phyloP scores from a whole-genome alignment of 83 land plant genomes.

The Picea mariana region DNA sequence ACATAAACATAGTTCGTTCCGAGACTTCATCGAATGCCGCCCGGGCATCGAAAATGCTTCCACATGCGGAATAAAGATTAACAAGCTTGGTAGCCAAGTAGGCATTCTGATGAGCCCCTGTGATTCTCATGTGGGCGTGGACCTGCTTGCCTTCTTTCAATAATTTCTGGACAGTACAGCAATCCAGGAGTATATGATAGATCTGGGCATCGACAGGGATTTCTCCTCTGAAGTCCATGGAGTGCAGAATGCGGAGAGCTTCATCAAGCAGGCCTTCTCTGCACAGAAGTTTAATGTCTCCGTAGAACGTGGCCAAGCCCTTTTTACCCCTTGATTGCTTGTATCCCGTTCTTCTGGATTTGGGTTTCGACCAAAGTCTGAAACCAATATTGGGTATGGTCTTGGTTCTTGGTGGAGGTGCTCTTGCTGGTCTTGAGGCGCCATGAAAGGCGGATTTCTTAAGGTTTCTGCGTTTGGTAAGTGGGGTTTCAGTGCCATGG shows the following conservation, averaged over 20 bases:
- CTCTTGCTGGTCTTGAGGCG: too few relatives aligned
- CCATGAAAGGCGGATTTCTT: too few relatives aligned
- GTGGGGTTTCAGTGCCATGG: too few relatives aligned
- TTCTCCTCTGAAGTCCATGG: neutral
- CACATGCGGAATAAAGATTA: neutral
- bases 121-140: constrained; percentile 9
- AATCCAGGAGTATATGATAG: constrained; percentile 3
- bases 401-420: too few relatives aligned
- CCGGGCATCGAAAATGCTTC: neutral
- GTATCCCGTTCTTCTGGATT: too few relatives aligned
- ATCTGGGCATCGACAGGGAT: constrained; percentile 10
- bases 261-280: constrained; percentile 2
- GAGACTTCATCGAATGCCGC: neutral
- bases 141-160: neutral
- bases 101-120: neutral
- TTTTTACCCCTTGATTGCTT: too few relatives aligned
- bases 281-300: neutral
- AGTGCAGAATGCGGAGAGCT: neutral
- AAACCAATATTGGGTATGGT: too few relatives aligned
- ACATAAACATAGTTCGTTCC: neutral
- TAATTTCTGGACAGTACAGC: neutral
- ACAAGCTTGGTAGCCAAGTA: neutral
- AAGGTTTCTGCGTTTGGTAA: too few relatives aligned
- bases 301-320: neutral
- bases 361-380: too few relatives aligned